These are phyloP conservation scores for Myochromella boudieri DNA, from an alignment of 768 basidiomycete species.

Conservation along the genomic window DNA sequence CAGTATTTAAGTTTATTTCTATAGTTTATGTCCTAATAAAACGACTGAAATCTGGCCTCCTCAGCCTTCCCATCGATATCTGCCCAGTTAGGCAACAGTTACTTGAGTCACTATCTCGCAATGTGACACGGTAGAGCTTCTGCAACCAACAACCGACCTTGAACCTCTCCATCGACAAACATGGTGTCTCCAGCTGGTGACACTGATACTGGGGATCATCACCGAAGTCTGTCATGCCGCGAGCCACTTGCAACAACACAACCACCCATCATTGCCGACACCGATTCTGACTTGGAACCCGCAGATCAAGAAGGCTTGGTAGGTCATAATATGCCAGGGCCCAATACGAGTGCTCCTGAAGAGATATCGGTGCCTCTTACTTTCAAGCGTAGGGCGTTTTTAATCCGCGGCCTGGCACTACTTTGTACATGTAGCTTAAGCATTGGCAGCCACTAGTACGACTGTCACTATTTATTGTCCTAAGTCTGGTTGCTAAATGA, in stretches of 20 bases:
- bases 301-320: slow-evolving; percentile 23
- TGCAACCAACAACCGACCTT: no score
- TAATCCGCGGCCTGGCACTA: slow-evolving; percentile 60
- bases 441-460: slow-evolving; percentile 75
- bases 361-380: not conserved
- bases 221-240: slow-evolving; percentile 27
- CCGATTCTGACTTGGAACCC: slow-evolving; percentile 21
- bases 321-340: slow-evolving; percentile 8
- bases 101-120: no score
- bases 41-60: no score
- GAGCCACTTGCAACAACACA: slow-evolving; percentile 21
- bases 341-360: not conserved
- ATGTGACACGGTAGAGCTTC: no score
- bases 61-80: no score
- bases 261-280: slow-evolving; percentile 8
- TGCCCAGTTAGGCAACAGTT: no score
- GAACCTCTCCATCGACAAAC: no score
- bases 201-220: not conserved
- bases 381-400: slow-evolving; percentile 32
- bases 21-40: no score
- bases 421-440: slow-evolving; percentile 73
- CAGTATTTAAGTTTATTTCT: no score
- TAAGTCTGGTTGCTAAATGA: not conserved
- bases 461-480: slow-evolving; percentile 18
- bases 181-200: no score